These are phyloP conservation scores for Mortierella alpina DNA, from an alignment of 192 early-diverging fungal genomes.

Conservation along the genomic window DNA sequence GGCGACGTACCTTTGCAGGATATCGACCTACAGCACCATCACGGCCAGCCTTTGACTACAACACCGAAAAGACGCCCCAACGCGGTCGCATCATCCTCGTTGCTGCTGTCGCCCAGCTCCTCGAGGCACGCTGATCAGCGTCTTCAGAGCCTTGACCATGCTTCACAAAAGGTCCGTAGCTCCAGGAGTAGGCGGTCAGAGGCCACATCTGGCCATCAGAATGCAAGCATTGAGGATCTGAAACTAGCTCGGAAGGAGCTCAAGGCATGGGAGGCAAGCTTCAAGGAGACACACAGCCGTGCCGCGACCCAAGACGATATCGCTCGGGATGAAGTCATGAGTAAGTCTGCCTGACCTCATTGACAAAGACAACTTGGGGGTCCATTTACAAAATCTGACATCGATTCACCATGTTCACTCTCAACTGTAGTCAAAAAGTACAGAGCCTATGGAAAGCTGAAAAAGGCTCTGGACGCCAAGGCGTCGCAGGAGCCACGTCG, in stretches of 20 bases:
- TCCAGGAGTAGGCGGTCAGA: background rate
- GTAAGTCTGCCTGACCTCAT: slow-evolving; percentile 4
- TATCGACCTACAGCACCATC: too few relatives aligned
- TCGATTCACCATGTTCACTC: background rate
- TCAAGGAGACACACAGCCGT: slow-evolving; percentile 23
- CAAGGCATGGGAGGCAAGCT: slow-evolving; percentile 39
- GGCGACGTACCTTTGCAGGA: too few relatives aligned
- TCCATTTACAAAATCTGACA: background rate
- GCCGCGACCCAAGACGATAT: slow-evolving; percentile 47
- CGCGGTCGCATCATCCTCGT: background rate
- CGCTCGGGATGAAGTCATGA: slow-evolving; percentile 27
- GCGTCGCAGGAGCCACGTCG: background rate
- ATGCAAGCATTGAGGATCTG: slow-evolving; percentile 16
- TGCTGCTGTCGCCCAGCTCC: slow-evolving; percentile 1
- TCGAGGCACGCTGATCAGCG: background rate
- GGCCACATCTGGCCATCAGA: slow-evolving; percentile 1
- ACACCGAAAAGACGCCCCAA: too few relatives aligned
- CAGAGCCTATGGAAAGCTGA: slow-evolving; percentile 28
- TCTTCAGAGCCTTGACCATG: background rate
- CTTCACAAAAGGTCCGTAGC: background rate
- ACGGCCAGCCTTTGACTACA: too few relatives aligned
- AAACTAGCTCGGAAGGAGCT: slow-evolving; percentile 31
- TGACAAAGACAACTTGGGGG: background rate
- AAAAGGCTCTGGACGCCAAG: slow-evolving; percentile 23
- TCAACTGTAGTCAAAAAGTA: slow-evolving; percentile 25